A percentile compares a stretch with the other conserved stretches of the same genome.
phyloP scores from a whole-genome alignment of 306 rosid genomes.

The Lotus japonicus region DNA sequence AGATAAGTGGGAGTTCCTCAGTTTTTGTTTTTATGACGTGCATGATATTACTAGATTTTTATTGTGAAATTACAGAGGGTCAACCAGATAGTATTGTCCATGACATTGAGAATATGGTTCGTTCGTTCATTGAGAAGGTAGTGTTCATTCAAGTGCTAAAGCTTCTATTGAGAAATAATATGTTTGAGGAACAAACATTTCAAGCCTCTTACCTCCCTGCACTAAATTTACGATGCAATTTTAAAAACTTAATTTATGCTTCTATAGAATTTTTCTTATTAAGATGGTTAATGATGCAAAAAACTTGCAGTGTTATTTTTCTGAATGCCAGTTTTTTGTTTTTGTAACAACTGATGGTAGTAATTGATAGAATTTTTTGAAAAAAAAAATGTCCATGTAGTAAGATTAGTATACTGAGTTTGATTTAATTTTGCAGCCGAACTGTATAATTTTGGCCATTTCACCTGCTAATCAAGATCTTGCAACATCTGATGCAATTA shows the following conservation, averaged over 20 bases:
- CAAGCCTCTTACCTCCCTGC: not conserved
- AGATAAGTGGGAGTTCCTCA: not conserved
- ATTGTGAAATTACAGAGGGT: slow-evolving; percentile 60
- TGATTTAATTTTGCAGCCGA: slow-evolving; percentile 62
- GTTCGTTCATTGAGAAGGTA: slow-evolving; percentile 94
- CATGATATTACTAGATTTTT: slow-evolving; percentile 3
- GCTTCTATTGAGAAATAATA: not conserved
- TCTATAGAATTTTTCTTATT: not conserved
- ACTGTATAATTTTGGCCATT: slow-evolving; percentile 87
- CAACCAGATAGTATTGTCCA: slow-evolving; percentile 85
- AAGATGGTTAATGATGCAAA: not conserved
- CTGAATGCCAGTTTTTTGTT: not conserved
- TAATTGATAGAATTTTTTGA: not conserved
- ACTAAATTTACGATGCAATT: not conserved
- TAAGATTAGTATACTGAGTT: slow-evolving; percentile 11
- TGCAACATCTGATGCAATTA: slow-evolving; percentile 97
- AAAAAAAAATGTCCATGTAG: not conserved
- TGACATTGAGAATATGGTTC: slow-evolving; percentile 93
- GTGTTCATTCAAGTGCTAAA: not conserved
- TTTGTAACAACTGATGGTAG: not conserved
- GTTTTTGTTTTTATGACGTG: not conserved
- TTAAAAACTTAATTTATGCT: not conserved
- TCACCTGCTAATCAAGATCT: slow-evolving; percentile 99
- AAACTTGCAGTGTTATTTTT: not conserved
- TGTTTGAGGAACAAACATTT: not conserved